Base-by-base conservation (phyloP, 768 basidiomycete species). In the Pholiota molesta region DNA sequence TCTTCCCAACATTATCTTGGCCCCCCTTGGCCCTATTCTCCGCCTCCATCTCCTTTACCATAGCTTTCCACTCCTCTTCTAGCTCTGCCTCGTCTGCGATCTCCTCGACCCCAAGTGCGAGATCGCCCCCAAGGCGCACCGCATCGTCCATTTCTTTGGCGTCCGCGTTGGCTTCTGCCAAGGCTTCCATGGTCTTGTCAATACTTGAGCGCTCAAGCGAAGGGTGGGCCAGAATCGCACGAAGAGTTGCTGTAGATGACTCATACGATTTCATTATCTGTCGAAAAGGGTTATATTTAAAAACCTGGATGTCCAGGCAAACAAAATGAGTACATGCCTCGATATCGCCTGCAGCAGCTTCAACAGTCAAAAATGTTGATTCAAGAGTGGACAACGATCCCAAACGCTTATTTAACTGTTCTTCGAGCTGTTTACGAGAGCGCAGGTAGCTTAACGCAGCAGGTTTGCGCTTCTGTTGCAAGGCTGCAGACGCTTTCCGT, bases 201-300 rank as follows among this genome's bases (percentile, higher is more conserved):
- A 99, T 86, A 54, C 81, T 83, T 16, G 88, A 88, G n/a, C 86
- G 83, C 63, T 89, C 87, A 13, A 99, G 78, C 0, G 87, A 87
- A 0, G 95, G 94, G 66, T 97, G 87, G 8, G 89, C 78, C 1
- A 98, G 84, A 47, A 98, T 86, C 0, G 86, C 75, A 14, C 83
- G 83, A 6, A 98, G 79, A 0, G 95, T 95, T 6, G 83, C 74
- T 0, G 94, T 89, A 6, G 95, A 95, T 2, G 88, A 86, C 73
- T 93, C 85, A 71, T 97, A 99, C 0, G 88, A 85, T 66, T 84
- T 85, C 86, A 99, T 87, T 54, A 97, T 91, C 94, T 95, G 65
- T 57, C n/a, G 54, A 61, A 37, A 37, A 37, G 35, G 33, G 35
- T 11, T 13, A 13, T 60, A 54, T 23, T 23, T 40, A 23, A 14